Conservation (phyloP, 352 stramenopile genomes). For the Pythium volutum region DNA sequence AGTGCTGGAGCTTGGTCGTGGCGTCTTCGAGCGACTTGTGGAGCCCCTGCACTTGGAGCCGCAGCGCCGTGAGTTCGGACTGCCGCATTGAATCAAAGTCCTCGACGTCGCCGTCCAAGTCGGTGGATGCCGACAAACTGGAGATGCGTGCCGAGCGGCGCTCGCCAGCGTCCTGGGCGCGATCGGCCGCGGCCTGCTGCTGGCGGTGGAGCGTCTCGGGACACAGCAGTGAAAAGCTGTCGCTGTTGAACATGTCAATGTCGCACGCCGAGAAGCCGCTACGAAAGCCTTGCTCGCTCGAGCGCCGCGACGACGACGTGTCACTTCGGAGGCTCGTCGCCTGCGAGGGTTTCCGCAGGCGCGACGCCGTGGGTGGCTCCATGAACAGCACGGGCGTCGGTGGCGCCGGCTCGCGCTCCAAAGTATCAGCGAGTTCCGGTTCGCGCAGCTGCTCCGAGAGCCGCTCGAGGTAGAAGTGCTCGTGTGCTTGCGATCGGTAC, state of each 20-base stretch:
- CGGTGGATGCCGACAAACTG: conserved; percentile 35
- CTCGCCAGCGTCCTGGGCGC: conserved; percentile 45
- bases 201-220: conserved; percentile 35
- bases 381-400: conserved; percentile 3
- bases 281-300: neutral
- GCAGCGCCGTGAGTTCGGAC: conserved; percentile 40
- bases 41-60: conserved; percentile 46
- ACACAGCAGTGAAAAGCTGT: conserved; percentile 57
- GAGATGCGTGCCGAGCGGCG: conserved; percentile 35
- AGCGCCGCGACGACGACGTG: neutral
- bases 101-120: conserved; percentile 18
- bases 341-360: neutral
- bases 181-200: too few relatives aligned
- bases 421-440: neutral
- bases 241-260: conserved; percentile 45
- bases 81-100: conserved; percentile 31
- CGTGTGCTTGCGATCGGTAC: conserved; percentile 12
- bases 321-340: neutral
- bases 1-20: conserved; percentile 51
- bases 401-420: conserved; percentile 1
- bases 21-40: conserved; percentile 46
- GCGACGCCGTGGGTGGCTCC: neutral
- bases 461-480: conserved; percentile 20
- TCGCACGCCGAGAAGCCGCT: conserved; percentile 22
- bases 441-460: conserved; percentile 21